Evolutionary conservation across 2,329 filamentous ascomycete species (phyloP), one percentile per base, ranked within the genome.

Genomic region (Chaetomium sp.): DNA sequence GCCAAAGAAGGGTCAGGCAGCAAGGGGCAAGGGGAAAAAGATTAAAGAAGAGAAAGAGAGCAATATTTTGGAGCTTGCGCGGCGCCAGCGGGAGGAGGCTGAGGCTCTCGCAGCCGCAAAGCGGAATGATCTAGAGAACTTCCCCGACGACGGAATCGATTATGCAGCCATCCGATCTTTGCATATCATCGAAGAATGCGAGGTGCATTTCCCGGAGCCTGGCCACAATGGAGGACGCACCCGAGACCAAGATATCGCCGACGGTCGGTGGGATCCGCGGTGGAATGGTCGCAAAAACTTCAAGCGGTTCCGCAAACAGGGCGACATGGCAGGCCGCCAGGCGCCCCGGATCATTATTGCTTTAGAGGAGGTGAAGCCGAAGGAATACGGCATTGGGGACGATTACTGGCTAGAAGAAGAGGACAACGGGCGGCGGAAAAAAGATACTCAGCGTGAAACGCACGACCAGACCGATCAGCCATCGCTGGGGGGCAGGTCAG

Each of bases 251-350:
- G 78, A 80, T 19, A 69, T 77, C 45, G 75, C 72, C 1, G 74
- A 76, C 44, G 77, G 78, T 5, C 79, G 89, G 42, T 96, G 92
- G 91, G 82, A 96, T 62, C 84, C 89, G 0, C 79, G 79, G 41
- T 99, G 94, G 94, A 95, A 96, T 67, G 94, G 92, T 0, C 80
- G 92, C 44, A 92, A 90, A 71, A 97, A 99, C 67, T 99, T 96
- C 74, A 99, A 99, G 70, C 88, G 84, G 64, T 99, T 99, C 67
- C 78, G 79, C 27, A 78, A 76, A 53, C 77, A 81, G 52, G 85
- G 81, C 32, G 79, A 79, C 19, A 61, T 62, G 5, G 59, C 65
- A 1, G 73, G 78, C 5, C 69, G 78, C 12, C 68, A 72, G 2
- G 68, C 71, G 1, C 69, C 73, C 34, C 74, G 73, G 53, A 73